These are phyloP conservation scores for Zizania latifolia DNA, from an alignment of 176 grass and related monocot genomes.

Conservation along the genomic window DNA sequence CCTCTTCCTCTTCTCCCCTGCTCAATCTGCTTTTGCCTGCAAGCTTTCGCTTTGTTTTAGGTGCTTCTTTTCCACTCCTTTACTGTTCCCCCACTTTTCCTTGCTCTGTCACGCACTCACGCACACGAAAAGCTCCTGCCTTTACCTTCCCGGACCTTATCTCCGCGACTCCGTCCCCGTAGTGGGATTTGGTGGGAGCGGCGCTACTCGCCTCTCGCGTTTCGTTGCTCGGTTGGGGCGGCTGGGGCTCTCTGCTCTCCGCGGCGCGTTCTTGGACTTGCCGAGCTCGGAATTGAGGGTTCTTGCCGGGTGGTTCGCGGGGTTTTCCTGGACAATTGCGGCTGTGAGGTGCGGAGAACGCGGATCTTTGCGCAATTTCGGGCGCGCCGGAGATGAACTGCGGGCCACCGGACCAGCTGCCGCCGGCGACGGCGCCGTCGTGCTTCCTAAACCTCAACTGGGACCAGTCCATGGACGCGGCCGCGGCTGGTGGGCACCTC, in stretches of 20 bases:
- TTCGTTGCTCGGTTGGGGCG: conserved; percentile 27
- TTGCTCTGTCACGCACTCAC: conserved; percentile 65
- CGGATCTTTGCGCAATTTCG: conserved; percentile 38
- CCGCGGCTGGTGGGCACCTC: conserved; percentile 30
- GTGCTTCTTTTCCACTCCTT: conserved; percentile 40
- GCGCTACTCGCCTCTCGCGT: conserved; percentile 29
- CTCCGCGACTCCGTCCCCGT: conserved; percentile 24
- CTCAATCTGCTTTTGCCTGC: conserved; percentile 38
- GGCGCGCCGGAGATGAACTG: conserved; percentile 64
- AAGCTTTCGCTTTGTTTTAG: conserved; percentile 50
- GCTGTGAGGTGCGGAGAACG: not conserved
- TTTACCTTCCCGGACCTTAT: conserved; percentile 43
- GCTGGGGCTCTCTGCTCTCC: not conserved
- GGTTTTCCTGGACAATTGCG: conserved; percentile 33
- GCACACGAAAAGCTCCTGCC: conserved; percentile 62
- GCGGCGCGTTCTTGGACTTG: not conserved
- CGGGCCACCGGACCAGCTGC: conserved; percentile 48
- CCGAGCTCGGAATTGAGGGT: conserved; percentile 1
- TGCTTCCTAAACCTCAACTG: conserved; percentile 92
- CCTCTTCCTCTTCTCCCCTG: not conserved
- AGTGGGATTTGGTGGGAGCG: conserved; percentile 56
- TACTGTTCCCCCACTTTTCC: conserved; percentile 31
- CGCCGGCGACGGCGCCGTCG: conserved; percentile 29
- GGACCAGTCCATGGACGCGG: conserved; percentile 69
- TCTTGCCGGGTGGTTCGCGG: not conserved